Percentiles rank a stretch among this genome's conserved stretches.
phyloP scores from a whole-genome alignment of 1,284 basidiomycete species.

The Takashimella koratensis region DNA sequence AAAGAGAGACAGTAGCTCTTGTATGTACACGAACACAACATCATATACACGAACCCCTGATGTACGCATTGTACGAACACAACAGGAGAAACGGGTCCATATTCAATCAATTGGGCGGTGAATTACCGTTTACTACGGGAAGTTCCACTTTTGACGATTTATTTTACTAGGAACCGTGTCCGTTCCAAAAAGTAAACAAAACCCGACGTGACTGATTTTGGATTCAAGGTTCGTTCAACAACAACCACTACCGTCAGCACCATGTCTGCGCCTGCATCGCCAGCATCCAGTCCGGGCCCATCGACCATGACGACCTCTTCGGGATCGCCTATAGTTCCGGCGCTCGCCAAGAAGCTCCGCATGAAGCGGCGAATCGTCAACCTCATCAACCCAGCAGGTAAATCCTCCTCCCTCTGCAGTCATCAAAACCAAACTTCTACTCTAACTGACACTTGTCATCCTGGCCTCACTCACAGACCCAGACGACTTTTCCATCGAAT shows the following conservation, averaged over 20 bases:
- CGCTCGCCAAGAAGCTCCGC: conserved; percentile 15
- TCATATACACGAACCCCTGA: too few relatives aligned
- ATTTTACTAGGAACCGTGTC: background rate
- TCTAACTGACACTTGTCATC: too few relatives aligned
- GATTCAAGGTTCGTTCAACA: background rate
- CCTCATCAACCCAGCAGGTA: conserved; percentile 36
- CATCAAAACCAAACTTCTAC: too few relatives aligned
- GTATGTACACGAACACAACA: too few relatives aligned
- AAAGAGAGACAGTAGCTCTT: too few relatives aligned
- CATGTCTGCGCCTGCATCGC: background rate
- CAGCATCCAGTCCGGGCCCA: conserved; percentile 14
- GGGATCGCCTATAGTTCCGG: conserved; percentile 23
- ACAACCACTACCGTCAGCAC: background rate
- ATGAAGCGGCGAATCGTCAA: conserved; percentile 28
- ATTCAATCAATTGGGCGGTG: too few relatives aligned
- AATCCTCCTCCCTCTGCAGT: background rate
- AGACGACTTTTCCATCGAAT: conserved; percentile 19
- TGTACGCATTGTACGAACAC: too few relatives aligned
- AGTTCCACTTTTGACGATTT: too few relatives aligned
- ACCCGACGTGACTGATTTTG: background rate
- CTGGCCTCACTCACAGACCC: conserved; percentile 19
- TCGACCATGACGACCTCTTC: conserved; percentile 19
- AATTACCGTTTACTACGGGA: too few relatives aligned
- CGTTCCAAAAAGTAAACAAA: background rate
- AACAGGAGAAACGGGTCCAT: too few relatives aligned